Base-by-base conservation (phyloP, 441 rosid species). In the Pelargonium australe region DNA sequence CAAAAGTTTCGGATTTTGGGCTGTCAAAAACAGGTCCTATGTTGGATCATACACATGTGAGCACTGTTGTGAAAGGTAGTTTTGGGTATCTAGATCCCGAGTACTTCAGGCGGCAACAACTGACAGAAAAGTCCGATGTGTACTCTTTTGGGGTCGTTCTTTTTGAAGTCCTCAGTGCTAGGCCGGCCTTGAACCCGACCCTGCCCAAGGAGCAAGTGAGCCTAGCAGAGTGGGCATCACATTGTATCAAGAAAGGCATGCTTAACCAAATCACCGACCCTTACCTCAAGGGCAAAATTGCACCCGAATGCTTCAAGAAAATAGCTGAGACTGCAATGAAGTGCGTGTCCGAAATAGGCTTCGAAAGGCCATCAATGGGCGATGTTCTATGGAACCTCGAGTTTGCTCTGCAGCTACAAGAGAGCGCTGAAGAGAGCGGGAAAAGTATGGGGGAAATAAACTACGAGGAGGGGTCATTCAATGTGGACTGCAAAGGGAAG, bases 101-200 rank as follows among this genome's bases (percentile, higher is more conserved):
- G 75, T 94, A 94, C 73, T 94, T 94, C 91, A 83, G 97, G 72
- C 76, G 99, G 67, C 99, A 94, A 79, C 99, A 89, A 25, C 31
- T 25, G 31, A 25, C 31, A 25, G 31, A 25, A 25, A 25, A 25
- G 31, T 92, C 98, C 0, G 98, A 91, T 78, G 99, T 94, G 55
- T 94, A 94, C 84, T 94, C 99, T n/a, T 94, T 94, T 28, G 99
- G 99, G 2, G 99, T 91, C 3, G 97, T 94, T 64, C 88, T 94
- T 44, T 91, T 91, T 1, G 99, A 94, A 82, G 84, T 89, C 61
- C 67, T 94, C 57, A 89, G 99, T 65, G 97, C 99, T 16, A 84
- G 99, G n/a, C 99, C 99, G 14, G 96, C 96, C 31, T 75, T 91
- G 81, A 91, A 91, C 82, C 96, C 97, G 0, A 82, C 96, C 0